Base-by-base conservation (phyloP, 352 stramenopile species). In the Pythium brachiatum region DNA sequence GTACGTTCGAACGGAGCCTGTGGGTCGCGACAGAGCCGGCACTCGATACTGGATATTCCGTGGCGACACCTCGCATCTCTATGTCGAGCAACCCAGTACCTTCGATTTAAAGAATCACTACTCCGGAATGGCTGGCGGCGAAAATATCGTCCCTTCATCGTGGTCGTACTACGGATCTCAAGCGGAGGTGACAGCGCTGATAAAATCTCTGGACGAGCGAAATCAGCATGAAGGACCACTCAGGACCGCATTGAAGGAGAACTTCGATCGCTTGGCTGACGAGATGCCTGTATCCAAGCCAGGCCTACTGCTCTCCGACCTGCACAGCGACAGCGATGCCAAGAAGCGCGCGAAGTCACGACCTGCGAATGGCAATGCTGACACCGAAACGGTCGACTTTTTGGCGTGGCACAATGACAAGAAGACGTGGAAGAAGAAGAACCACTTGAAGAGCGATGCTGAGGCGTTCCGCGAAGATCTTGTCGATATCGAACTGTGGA, bases 221-320 rank as follows among this genome's bases (percentile, higher is more conserved):
- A 73, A 86, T 15, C 58, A 70, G 31, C 73, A 76, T 7, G 84
- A 94, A 61, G 72, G 66, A 12, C 69, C 76, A 26, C 56, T 92
- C 41, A 69, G 73, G 16, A 65, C 65, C 3, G 69, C 79, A 20
- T 52, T 94, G 36, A 75, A 66, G 25, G 85, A 94, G 7, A 77
- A 89, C 39, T 81, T 91, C 55, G 76, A 89, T 4, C 47, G 77
- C 25, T 72, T 91, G 39, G 69, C 71, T 6, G 61, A 66, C 7
- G 79, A 89, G 15, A 91, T 94, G 84, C 84, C 84, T 4, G 56
- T 84, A 31, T 83, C 79, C 0, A 92, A 90, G 64, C 77, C 84
- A 7, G 81, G 82, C 0, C 62, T 92, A n/a, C 63, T 92, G 16
- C 85, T 94, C 31, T 86, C 84, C 11, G 83, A 94, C 52, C 34